phyloP scores from a whole-genome alignment of 2,329 filamentous ascomycete species.

The Fusarium sp. region DNA sequence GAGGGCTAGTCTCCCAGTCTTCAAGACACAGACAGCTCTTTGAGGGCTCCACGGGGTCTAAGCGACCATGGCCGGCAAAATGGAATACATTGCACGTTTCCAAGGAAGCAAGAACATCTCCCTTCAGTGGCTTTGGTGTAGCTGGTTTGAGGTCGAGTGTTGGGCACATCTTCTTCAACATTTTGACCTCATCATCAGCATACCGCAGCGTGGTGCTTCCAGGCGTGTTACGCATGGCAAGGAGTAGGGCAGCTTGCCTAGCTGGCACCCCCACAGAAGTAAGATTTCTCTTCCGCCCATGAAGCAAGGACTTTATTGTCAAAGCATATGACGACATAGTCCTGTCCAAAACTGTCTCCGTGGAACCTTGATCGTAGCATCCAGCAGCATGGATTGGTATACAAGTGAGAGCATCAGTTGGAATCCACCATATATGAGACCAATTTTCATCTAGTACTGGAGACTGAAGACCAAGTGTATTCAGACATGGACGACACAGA shows the following conservation, averaged over 20 bases:
- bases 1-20: neutral
- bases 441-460: neutral
- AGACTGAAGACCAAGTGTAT: fast-evolving
- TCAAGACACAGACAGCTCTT: neutral
- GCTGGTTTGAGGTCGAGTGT: fast-evolving
- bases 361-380: fast-evolving
- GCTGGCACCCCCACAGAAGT: fast-evolving
- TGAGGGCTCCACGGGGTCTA: fast-evolving
- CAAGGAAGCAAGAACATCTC: fast-evolving
- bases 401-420: neutral
- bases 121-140: fast-evolving
- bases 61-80: neutral
- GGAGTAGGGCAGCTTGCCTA: fast-evolving
- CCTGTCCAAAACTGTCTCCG: neutral
- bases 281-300: neutral
- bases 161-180: neutral
- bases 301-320: neutral
- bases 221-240: neutral
- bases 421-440: neutral
- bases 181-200: neutral
- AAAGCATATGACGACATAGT: neutral
- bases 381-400: neutral
- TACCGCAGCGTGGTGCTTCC: fast-evolving
- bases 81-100: neutral
- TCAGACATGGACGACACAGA: neutral